A percentile compares a stretch with the other conserved stretches of the same genome.
Evolutionary conservation across 2,329 filamentous ascomycete species (phyloP).

Genomic region (Sclerotinia minor): DNA sequence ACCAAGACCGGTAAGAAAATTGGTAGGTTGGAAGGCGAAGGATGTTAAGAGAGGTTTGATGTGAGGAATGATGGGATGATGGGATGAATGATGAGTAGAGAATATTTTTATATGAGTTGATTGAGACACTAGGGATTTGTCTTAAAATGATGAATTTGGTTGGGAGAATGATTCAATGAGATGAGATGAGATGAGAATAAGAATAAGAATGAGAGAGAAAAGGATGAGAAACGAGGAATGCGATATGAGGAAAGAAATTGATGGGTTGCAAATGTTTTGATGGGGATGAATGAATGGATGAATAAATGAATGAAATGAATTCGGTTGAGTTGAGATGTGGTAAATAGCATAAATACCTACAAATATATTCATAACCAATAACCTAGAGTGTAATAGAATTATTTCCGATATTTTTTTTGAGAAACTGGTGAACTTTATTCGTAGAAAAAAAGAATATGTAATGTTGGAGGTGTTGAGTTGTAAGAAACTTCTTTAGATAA

Average conservation of each 20-base stretch:
- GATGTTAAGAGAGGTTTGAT: conserved; percentile 28
- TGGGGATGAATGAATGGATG: background rate
- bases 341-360: background rate
- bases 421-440: too few relatives aligned
- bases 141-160: too few relatives aligned
- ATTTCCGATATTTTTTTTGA: too few relatives aligned
- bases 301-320: background rate
- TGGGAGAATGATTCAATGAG: background rate
- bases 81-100: background rate
- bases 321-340: background rate
- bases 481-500: too few relatives aligned
- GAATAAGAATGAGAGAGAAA: background rate
- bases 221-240: background rate
- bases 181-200: too few relatives aligned
- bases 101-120: conserved; percentile 1
- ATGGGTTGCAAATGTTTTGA: background rate
- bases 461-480: too few relatives aligned
- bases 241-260: background rate
- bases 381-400: too few relatives aligned
- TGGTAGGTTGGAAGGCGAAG: conserved; percentile 42
- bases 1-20: conserved; percentile 49
- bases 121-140: too few relatives aligned
- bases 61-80: background rate
- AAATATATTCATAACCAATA: too few relatives aligned
- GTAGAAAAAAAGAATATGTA: too few relatives aligned